Conservation (phyloP, 371 early-diverging fungal species). For the Capillidium rhysosporum region DNA sequence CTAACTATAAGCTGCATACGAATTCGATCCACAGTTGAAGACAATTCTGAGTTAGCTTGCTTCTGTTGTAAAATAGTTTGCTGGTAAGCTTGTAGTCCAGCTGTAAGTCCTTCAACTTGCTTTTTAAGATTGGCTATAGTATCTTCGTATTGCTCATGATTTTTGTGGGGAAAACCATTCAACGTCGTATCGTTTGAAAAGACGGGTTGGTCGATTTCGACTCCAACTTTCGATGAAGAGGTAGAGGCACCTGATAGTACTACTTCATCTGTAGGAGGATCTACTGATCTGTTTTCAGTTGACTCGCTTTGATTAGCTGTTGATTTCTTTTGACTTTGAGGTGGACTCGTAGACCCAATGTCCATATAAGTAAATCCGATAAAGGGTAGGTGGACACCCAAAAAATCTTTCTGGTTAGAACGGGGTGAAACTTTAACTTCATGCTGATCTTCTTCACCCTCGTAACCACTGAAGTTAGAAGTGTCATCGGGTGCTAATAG, state of each 20-base stretch:
- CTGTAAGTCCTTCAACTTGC: neutral
- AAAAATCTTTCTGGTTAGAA: slow-evolving; percentile 20
- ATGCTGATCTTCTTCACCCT: neutral
- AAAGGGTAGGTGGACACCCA: slow-evolving; percentile 58
- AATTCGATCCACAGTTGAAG: neutral
- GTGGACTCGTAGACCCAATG: neutral
- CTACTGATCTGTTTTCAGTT: neutral
- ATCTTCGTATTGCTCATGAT: neutral
- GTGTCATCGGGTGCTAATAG: slow-evolving; percentile 1
- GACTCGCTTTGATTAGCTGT: neutral
- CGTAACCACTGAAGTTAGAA: slow-evolving; percentile 2
- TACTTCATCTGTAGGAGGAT: neutral
- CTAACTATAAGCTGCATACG: neutral
- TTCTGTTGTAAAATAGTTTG: neutral
- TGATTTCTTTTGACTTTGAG: neutral
- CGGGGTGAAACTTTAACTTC: neutral
- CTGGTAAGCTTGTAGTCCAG: neutral
- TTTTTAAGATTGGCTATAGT: neutral
- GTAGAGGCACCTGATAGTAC: neutral
- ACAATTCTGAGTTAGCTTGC: neutral
- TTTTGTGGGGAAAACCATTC: neutral
- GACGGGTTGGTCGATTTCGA: no score
- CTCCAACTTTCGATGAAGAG: no score
- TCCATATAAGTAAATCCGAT: slow-evolving; percentile 58
- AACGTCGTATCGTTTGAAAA: neutral